phyloP scores from a whole-genome alignment of 106 monocot species.

The Dactylorhiza incarnata region DNA sequence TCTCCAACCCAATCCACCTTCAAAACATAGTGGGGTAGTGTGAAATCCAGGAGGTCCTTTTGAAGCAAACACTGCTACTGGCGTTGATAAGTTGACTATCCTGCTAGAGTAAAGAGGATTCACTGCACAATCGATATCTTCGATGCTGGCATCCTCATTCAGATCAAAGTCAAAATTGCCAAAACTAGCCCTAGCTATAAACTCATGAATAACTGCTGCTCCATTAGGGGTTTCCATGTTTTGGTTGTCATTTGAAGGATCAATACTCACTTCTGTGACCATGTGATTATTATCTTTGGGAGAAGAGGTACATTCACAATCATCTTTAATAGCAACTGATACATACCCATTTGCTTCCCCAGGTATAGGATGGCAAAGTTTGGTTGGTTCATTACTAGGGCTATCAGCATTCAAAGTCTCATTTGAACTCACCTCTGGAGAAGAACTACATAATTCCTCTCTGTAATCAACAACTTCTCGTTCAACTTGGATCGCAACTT shows the following conservation, averaged over 20 bases:
- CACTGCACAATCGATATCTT: slow-evolving; percentile 22
- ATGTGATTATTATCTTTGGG: slow-evolving; percentile 15
- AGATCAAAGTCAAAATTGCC: slow-evolving; percentile 49
- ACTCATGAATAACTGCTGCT: slow-evolving; percentile 6
- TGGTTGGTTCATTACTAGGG: slow-evolving; percentile 3
- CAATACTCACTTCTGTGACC: background rate
- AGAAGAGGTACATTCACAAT: slow-evolving; percentile 21
- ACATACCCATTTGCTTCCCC: slow-evolving; percentile 11
- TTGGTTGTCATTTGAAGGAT: slow-evolving; percentile 6
- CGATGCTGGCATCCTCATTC: slow-evolving; percentile 47
- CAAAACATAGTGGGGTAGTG: slow-evolving; percentile 43
- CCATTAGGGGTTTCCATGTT: slow-evolving; percentile 9
- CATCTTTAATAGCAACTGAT: slow-evolving; percentile 10
- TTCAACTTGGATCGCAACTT: slow-evolving; percentile 74
- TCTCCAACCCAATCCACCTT: slow-evolving; percentile 68
- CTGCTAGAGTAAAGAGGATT: slow-evolving; percentile 3
- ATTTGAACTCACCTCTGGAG: slow-evolving; percentile 32
- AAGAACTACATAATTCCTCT: slow-evolving; percentile 47
- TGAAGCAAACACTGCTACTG: slow-evolving; percentile 56
- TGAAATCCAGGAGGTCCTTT: slow-evolving; percentile 47
- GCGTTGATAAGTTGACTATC: slow-evolving; percentile 34
- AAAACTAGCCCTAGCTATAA: slow-evolving; percentile 4
- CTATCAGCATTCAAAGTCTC: background rate
- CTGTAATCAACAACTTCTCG: slow-evolving; percentile 67
- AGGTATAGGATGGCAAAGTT: background rate